Percentiles rank a stretch among this genome's conserved stretches.
Conservation (phyloP, 352 stramenopile genomes). For the Phytophthora cactorum region DNA sequence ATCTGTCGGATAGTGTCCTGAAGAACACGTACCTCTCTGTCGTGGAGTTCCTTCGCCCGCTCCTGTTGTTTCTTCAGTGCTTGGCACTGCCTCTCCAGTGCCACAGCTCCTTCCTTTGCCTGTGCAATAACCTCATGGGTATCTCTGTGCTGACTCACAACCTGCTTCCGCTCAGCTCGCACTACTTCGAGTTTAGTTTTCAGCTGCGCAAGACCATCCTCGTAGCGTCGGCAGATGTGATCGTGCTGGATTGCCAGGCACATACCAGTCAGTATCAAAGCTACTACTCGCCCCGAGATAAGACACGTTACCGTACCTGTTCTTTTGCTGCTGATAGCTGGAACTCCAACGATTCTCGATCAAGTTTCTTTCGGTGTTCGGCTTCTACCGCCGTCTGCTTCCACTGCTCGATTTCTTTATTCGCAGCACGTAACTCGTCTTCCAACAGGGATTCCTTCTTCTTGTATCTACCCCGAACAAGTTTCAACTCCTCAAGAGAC, state of each 20-base stretch:
- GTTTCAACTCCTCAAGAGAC: slow-evolving; percentile 59
- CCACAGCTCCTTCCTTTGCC: slow-evolving; percentile 27
- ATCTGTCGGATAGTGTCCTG: slow-evolving; percentile 30
- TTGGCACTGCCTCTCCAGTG: slow-evolving; percentile 29
- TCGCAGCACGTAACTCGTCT: slow-evolving; percentile 37
- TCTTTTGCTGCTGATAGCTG: slow-evolving; percentile 26
- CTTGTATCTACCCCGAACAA: slow-evolving; percentile 52
- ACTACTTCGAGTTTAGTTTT: slow-evolving; percentile 21
- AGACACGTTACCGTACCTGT: slow-evolving; percentile 9
- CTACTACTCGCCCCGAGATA: background rate
- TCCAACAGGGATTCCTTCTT: slow-evolving; percentile 50
- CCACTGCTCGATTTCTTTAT: slow-evolving; percentile 38
- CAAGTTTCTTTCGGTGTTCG: slow-evolving; percentile 28
- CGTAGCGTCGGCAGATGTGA: slow-evolving; percentile 24
- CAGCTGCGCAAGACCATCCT: slow-evolving; percentile 16
- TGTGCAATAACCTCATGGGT: slow-evolving; percentile 30
- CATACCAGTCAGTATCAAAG: background rate
- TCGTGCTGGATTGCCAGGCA: slow-evolving; percentile 17
- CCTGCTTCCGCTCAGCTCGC: slow-evolving; percentile 23
- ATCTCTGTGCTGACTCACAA: slow-evolving; percentile 30
- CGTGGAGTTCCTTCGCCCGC: slow-evolving; percentile 30
- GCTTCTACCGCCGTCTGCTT: slow-evolving; percentile 32
- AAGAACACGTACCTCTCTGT: slow-evolving; percentile 28
- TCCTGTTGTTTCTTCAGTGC: slow-evolving; percentile 37
- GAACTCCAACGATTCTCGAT: slow-evolving; percentile 34